Conservation (phyloP, 768 basidiomycete species). For the Coprinopsis sp. region DNA sequence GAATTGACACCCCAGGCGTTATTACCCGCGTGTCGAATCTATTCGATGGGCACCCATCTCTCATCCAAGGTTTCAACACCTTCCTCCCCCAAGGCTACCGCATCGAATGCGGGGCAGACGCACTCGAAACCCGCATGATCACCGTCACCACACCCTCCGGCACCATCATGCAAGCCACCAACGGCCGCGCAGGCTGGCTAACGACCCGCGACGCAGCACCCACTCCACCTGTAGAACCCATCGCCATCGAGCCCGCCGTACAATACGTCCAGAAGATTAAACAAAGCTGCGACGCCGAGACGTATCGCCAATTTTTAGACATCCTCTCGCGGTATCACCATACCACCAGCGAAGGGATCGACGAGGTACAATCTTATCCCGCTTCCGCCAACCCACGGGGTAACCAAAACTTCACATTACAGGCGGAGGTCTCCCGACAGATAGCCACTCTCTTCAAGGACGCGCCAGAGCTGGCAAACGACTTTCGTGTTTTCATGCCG, state of each 20-base stretch:
- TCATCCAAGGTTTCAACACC: conserved; percentile 98
- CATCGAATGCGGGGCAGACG: conserved; percentile 73
- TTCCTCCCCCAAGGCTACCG: conserved; percentile 93
- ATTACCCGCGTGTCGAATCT: conserved; percentile 92
- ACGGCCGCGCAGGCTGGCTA: conserved; percentile 38
- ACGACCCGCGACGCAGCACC: conserved; percentile 15
- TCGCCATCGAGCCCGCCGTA: conserved; percentile 72
- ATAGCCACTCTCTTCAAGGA: conserved; percentile 71
- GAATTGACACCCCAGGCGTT: conserved; percentile 97
- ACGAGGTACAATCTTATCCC: conserved; percentile 40
- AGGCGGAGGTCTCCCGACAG: conserved; percentile 67
- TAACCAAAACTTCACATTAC: conserved; percentile 7
- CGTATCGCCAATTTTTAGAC: conserved; percentile 75
- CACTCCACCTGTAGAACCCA: conserved; percentile 20
- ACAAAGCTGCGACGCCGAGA: conserved; percentile 86
- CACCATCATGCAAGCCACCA: conserved; percentile 54
- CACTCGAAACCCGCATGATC: conserved; percentile 60
- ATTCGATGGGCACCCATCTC: conserved; percentile 82
- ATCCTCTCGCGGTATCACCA: conserved; percentile 64
- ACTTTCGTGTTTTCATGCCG: conserved; percentile 74
- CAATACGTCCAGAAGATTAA: conserved; percentile 98
- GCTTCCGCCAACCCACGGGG: conserved; percentile 11
- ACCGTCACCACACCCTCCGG: conserved; percentile 77
- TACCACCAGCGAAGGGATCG: conserved; percentile 53
- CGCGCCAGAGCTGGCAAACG: conserved; percentile 66